phyloP scores from a whole-genome alignment of 495 filamentous ascomycete species.

The Penicillium desertorum region DNA sequence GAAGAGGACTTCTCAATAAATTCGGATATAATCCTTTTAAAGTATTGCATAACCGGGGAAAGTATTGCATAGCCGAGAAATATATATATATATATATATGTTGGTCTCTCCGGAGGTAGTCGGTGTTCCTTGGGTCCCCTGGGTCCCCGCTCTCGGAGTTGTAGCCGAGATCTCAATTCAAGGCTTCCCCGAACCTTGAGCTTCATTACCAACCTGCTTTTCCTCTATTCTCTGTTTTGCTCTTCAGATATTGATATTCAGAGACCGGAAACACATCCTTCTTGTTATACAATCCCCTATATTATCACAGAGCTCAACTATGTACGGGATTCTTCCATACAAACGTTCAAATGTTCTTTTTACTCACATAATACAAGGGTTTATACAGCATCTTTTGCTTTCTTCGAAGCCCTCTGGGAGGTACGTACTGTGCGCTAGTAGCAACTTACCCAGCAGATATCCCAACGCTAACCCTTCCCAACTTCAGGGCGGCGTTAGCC shows the following conservation, averaged over 20 bases:
- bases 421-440: conserved; percentile 22
- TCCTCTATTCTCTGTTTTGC: neutral
- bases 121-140: conserved; percentile 3
- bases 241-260: neutral
- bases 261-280: neutral
- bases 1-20: neutral
- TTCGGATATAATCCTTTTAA: neutral
- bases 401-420: conserved; percentile 93
- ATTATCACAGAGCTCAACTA: conserved; percentile 3
- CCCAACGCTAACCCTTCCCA: no score
- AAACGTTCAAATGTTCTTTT: neutral
- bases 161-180: conserved; percentile 6
- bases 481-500: conserved; percentile 71
- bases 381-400: conserved; percentile 79
- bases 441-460: no score
- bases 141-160: conserved; percentile 21
- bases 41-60: neutral
- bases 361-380: conserved; percentile 29
- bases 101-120: neutral
- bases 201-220: conserved; percentile 7
- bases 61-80: neutral
- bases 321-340: conserved; percentile 7
- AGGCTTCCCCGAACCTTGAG: conserved; percentile 3
- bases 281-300: neutral
- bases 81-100: neutral